phyloP scores from a whole-genome alignment of 2,329 filamentous ascomycete genomes.

The Cladosporium cucumerinum region DNA sequence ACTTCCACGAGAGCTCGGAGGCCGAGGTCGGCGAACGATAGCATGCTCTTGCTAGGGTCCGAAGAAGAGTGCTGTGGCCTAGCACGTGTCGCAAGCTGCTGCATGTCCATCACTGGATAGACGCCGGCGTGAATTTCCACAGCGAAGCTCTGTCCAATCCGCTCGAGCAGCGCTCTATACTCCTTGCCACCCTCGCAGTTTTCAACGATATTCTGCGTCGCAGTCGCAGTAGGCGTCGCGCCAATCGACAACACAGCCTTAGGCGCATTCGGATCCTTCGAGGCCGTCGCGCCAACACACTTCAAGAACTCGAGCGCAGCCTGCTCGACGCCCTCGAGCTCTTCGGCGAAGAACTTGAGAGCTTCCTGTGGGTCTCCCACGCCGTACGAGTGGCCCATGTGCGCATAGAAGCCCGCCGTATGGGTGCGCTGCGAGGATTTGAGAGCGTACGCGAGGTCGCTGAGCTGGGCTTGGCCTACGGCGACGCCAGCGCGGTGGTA shows the following conservation, averaged over 20 bases:
- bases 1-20: conserved; percentile 70
- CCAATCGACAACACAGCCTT: conserved; percentile 64
- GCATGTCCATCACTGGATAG: conserved; percentile 72
- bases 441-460: conserved; percentile 48
- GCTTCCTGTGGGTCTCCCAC: conserved; percentile 55
- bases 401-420: conserved; percentile 67
- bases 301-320: conserved; percentile 42
- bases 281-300: conserved; percentile 20
- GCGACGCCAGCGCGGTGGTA: conserved; percentile 66
- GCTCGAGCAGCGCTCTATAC: conserved; percentile 34
- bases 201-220: conserved; percentile 57
- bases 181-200: conserved; percentile 33
- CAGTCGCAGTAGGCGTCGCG: conserved; percentile 70
- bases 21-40: conserved; percentile 57
- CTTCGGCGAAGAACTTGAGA: conserved; percentile 56
- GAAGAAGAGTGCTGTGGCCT: conserved; percentile 39
- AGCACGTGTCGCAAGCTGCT: conserved; percentile 72
- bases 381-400: conserved; percentile 69
- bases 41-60: conserved; percentile 26
- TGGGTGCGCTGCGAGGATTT: conserved; percentile 40
- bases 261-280: conserved; percentile 13
- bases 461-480: conserved; percentile 48
- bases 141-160: conserved; percentile 33
- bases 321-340: conserved; percentile 54
- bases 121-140: conserved; percentile 75